Conservation (phyloP, 2,329 filamentous ascomycete species). For the Venturia aucupariae region DNA sequence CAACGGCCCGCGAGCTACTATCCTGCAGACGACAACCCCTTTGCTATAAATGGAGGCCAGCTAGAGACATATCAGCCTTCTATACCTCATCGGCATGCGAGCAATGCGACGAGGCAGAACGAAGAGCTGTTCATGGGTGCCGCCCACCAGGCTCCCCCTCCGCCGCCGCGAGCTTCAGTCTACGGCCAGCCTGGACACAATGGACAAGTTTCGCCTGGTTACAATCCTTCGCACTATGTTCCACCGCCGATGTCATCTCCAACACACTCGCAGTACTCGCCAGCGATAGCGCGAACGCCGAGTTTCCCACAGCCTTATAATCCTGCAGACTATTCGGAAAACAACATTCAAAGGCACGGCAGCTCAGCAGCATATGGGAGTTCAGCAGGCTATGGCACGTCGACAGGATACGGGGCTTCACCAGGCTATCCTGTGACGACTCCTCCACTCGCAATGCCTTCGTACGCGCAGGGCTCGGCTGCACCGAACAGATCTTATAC, state of each 20-base stretch:
- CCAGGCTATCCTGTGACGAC: slow-evolving; percentile 6
- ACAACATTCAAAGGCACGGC: slow-evolving; percentile 21
- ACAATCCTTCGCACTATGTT: slow-evolving; percentile 56
- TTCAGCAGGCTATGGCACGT: slow-evolving; percentile 23
- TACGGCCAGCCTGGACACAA: slow-evolving; percentile 15
- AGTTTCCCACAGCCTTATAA: slow-evolving; percentile 35
- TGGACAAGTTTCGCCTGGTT: slow-evolving; percentile 29
- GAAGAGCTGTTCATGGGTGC: slow-evolving; percentile 56
- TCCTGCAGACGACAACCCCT: slow-evolving; percentile 6
- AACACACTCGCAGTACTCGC: slow-evolving; percentile 50
- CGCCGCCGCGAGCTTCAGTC: slow-evolving; percentile 21
- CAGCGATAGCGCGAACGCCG: slow-evolving; percentile 26
- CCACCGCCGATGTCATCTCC: slow-evolving; percentile 40
- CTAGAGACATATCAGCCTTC: neutral
- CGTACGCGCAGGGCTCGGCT: neutral
- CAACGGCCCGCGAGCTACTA: slow-evolving; percentile 12
- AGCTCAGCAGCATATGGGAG: slow-evolving; percentile 28
- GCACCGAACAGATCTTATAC: slow-evolving; percentile 13
- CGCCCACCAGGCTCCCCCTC: slow-evolving; percentile 19
- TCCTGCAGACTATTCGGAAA: slow-evolving; percentile 35
- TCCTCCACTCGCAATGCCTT: slow-evolving; percentile 6
- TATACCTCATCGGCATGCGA: slow-evolving; percentile 17
- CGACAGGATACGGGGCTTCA: slow-evolving; percentile 17
- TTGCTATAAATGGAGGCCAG: slow-evolving; percentile 8
- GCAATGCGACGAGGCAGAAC: slow-evolving; percentile 27